Conservation (phyloP, 2,329 filamentous ascomycete species). For the Nigrograna mackinnonii region DNA sequence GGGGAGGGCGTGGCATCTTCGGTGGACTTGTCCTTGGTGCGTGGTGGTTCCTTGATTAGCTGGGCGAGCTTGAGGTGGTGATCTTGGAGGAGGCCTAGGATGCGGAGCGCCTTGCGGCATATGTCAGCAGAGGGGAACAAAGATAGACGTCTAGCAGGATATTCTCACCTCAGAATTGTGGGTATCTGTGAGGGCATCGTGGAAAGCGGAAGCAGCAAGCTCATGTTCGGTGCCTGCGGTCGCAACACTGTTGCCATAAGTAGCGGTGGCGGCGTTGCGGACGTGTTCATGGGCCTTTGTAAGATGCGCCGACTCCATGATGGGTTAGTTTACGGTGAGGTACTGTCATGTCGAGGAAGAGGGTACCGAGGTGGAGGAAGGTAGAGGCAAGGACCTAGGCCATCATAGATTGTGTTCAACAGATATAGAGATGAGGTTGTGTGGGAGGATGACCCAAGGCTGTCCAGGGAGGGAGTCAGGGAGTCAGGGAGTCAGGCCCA, state of each 20-base stretch:
- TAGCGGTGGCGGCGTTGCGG: conserved; percentile 77
- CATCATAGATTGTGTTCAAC: no score
- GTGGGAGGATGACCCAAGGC: no score
- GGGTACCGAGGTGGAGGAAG: conserved; percentile 6
- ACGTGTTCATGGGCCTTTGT: conserved; percentile 87
- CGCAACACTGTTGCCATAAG: conserved; percentile 69
- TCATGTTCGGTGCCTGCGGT: conserved; percentile 88
- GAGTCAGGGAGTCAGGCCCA: no score
- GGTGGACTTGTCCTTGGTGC: conserved; percentile 24
- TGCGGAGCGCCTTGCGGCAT: conserved; percentile 71
- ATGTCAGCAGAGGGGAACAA: conserved; percentile 46
- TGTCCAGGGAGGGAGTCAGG: no score
- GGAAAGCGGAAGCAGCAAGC: conserved; percentile 85
- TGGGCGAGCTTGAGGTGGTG: conserved; percentile 85
- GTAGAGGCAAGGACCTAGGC: conserved; percentile 2
- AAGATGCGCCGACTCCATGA: conserved; percentile 72
- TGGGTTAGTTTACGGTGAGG: conserved; percentile 3
- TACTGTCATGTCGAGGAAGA: conserved; percentile 4
- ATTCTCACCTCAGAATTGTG: conserved; percentile 57
- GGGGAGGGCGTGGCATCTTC: conserved; percentile 8
- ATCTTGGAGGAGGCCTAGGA: conserved; percentile 80
- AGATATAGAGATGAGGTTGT: no score
- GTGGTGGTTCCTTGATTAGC: conserved; percentile 70
- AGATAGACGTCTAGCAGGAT: not conserved
- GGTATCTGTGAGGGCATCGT: conserved; percentile 76